Percentiles rank a stretch among this genome's conserved stretches.
phyloP scores from a whole-genome alignment of 805 yeast species.

The Saturnispora ahearnii region DNA sequence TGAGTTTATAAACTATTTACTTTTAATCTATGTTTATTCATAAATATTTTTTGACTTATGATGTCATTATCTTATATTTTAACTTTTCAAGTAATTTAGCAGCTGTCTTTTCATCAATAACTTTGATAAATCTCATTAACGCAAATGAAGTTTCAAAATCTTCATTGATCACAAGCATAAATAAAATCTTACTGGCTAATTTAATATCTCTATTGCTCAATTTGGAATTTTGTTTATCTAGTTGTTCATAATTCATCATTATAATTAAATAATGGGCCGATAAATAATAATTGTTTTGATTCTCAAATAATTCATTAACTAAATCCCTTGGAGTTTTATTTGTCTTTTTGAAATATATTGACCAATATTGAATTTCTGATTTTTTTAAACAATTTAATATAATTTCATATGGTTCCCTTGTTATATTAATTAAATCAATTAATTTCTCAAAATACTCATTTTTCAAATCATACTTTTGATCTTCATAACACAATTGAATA shows the following conservation, averaged over 20 bases:
- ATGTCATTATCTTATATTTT: conserved; percentile 10
- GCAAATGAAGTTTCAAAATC: conserved; percentile 49
- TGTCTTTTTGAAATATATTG: conserved; percentile 34
- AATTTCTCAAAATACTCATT: conserved; percentile 25
- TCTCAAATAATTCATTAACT: conserved; percentile 31
- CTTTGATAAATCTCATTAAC: conserved; percentile 43
- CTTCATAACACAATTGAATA: conserved; percentile 26
- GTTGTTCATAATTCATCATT: conserved; percentile 38
- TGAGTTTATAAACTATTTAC: neutral
- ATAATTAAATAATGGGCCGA: conserved; percentile 45
- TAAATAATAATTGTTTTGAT: conserved; percentile 33
- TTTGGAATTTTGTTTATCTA: conserved; percentile 3
- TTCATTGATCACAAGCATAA: conserved; percentile 32
- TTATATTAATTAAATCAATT: conserved; percentile 26
- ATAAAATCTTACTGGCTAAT: conserved; percentile 35
- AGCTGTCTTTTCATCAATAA: conserved; percentile 32
- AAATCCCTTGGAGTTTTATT: conserved; percentile 37
- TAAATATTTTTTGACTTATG: neutral
- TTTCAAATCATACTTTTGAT: conserved; percentile 20
- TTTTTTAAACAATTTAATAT: conserved; percentile 45
- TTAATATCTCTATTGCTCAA: conserved; percentile 28
- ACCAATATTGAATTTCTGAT: conserved; percentile 46
- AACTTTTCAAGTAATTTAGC: conserved; percentile 30
- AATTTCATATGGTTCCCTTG: conserved; percentile 28
- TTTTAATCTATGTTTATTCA: neutral